phyloP scores from a whole-genome alignment of 2,329 filamentous ascomycete genomes.

The Diaporthe capsici region DNA sequence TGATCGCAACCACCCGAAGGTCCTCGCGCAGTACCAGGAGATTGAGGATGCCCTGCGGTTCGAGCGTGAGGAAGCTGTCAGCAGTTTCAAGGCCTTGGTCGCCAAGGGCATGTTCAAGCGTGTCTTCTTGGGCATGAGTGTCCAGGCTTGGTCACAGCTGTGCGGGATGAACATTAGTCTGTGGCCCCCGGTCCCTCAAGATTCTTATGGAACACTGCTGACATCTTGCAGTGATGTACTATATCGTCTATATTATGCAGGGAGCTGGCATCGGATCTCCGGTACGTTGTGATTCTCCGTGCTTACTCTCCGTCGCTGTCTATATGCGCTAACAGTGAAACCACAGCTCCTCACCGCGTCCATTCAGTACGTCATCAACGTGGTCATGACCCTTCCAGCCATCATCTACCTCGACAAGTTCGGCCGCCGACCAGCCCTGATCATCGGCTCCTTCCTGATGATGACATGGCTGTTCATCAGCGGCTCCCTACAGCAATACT shows the following conservation, averaged over 20 bases:
- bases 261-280: conserved; percentile 69
- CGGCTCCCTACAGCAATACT: conserved; percentile 71
- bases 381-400: conserved; percentile 70
- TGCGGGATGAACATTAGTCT: conserved; percentile 72
- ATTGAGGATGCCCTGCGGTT: conserved; percentile 68
- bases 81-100: conserved; percentile 64
- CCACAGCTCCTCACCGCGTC: conserved; percentile 66
- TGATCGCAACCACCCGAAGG: conserved; percentile 68
- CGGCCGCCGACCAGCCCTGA: conserved; percentile 69
- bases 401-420: conserved; percentile 72
- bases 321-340: background rate
- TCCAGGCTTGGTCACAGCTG: conserved; percentile 73
- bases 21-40: conserved; percentile 75
- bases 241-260: conserved; percentile 73
- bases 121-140: conserved; percentile 69
- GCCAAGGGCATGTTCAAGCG: conserved; percentile 68
- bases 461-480: conserved; percentile 74
- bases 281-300: background rate
- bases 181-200: background rate
- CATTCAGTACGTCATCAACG: conserved; percentile 76
- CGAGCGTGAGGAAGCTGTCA: conserved; percentile 65
- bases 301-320: background rate
- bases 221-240: conserved; percentile 51
- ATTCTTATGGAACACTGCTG: background rate
- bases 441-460: conserved; percentile 70